Base-by-base conservation (phyloP, 2,329 filamentous ascomycete genomes). In the Periconia sp. region DNA sequence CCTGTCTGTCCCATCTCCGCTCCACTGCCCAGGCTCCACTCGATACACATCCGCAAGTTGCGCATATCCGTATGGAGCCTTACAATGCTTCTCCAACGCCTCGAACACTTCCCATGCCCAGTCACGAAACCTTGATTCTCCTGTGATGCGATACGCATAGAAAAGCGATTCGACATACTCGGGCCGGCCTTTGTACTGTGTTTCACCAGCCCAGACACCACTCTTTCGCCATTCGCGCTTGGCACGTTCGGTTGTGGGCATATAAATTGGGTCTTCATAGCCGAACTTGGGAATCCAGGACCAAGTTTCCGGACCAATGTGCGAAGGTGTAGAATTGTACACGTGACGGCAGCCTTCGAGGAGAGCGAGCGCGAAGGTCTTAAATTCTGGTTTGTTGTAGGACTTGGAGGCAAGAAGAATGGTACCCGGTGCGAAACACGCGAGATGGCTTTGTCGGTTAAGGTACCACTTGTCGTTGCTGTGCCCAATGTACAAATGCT, bases 21-120 rank as follows among this genome's bases (percentile, higher is more conserved):
- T 43, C 59, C 60, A 64, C 44, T 68, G 57, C 20, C 46, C 55
- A 9, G 50, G 49, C 13, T 53, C 50, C 10, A 58, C 54, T 18
- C 55, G 57, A 41, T 69, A 72, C 8, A 77, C 74, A 49, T 76
- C 74, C 7, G 57, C 49, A 37, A 77, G 47, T 40, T 69, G 70
- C 13, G 74, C 74, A 49, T 72, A 76, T 2, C 74, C 74, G 45
- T 64, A 75, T 10, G 66, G 63, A 13, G 74, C 72, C 51, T 72
- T 74, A 57, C 73, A 75, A 37, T 73, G 55, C 55, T 60, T 59
- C 45, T 75, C 72, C 45, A 76, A 65, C 0, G 68, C 72, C 0
- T 57, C 49, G 49, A 74, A 77, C 3, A 70, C 73, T 40, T 76
- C 74, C 74, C 74, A 77, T 6, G 74, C 74, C 74, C 74, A 76